Evolutionary conservation across 768 basidiomycete genomes (phyloP).

Genomic region (Calocera cornea): DNA sequence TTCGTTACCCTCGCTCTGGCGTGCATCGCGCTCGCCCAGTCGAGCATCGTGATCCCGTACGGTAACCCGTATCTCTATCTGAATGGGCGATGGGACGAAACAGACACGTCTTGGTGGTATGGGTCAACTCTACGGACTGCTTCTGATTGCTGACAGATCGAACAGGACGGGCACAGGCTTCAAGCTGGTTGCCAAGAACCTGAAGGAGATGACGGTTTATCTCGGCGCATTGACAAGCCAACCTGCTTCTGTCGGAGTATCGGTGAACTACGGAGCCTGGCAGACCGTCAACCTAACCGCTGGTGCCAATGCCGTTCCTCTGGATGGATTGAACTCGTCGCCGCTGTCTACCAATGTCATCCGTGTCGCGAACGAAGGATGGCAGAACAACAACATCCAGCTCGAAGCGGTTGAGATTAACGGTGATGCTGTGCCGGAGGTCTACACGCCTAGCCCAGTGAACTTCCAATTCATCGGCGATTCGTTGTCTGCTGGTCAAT

Average conservation of each 20-base stretch:
- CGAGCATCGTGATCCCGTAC: background rate
- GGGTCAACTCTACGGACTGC: background rate
- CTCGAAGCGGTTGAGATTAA: constrained; percentile 37
- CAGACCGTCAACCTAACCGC: constrained; percentile 35
- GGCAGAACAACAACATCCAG: constrained; percentile 46
- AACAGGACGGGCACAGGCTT: constrained; percentile 24
- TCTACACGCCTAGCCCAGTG: constrained; percentile 33
- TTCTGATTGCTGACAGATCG: background rate
- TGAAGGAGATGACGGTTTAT: constrained; percentile 32
- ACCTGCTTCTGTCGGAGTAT: constrained; percentile 37
- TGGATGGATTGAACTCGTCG: constrained; percentile 14
- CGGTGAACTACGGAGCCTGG: constrained; percentile 36
- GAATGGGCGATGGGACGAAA: background rate
- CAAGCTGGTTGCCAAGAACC: constrained; percentile 35
- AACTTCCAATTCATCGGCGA: constrained; percentile 47
- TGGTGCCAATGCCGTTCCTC: constrained; percentile 34
- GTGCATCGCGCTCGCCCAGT: background rate
- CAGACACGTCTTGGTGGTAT: background rate
- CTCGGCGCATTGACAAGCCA: constrained; percentile 38
- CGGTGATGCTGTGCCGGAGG: constrained; percentile 3
- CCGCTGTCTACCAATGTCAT: constrained; percentile 6
- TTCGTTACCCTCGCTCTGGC: background rate
- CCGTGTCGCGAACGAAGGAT: constrained; percentile 40
- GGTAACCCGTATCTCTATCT: background rate
- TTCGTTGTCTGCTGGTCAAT: constrained; percentile 45